A percentile compares a stretch with the other conserved stretches of the same genome.
phyloP scores from a whole-genome alignment of 2,329 filamentous ascomycete species.

The Coniochaeta sp. region DNA sequence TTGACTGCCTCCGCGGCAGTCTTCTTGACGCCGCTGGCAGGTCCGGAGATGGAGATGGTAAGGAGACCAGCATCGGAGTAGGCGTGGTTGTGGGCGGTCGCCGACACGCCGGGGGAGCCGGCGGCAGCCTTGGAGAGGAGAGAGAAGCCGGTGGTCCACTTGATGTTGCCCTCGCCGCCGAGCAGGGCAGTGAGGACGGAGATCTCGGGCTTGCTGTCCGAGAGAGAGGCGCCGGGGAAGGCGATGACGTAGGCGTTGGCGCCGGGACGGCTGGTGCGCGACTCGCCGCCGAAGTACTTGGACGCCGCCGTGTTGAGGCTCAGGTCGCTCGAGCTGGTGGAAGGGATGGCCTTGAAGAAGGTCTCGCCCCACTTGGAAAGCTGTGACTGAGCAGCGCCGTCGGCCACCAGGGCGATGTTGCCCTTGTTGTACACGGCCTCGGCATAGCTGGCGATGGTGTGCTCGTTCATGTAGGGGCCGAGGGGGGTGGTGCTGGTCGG shows the following conservation, averaged over 20 bases:
- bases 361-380: conserved; percentile 85
- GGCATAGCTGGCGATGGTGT: conserved; percentile 69
- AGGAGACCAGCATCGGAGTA: conserved; percentile 96
- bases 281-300: conserved; percentile 94
- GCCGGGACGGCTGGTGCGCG: conserved; percentile 69
- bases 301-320: conserved; percentile 54
- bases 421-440: conserved; percentile 75
- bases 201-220: conserved; percentile 81
- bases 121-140: conserved; percentile 75
- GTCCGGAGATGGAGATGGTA: conserved; percentile 71
- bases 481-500: conserved; percentile 65
- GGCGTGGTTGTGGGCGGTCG: conserved; percentile 68
- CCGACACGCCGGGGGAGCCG: conserved; percentile 56
- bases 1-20: conserved; percentile 73
- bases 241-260: conserved; percentile 84
- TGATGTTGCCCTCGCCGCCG: conserved; percentile 84
- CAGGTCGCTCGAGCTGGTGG: conserved; percentile 42
- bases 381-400: conserved; percentile 70
- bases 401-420: conserved; percentile 87
- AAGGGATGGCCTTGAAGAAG: conserved; percentile 74
- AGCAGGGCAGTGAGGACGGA: conserved; percentile 83
- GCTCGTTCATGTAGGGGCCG: conserved; percentile 72
- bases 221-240: conserved; percentile 82
- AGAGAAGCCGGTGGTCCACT: conserved; percentile 92
- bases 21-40: conserved; percentile 63